Percentiles rank a stretch among this genome's conserved stretches.
phyloP scores from a whole-genome alignment of 1,139 yeast genomes.

The Martiniozyma asiatica region DNA sequence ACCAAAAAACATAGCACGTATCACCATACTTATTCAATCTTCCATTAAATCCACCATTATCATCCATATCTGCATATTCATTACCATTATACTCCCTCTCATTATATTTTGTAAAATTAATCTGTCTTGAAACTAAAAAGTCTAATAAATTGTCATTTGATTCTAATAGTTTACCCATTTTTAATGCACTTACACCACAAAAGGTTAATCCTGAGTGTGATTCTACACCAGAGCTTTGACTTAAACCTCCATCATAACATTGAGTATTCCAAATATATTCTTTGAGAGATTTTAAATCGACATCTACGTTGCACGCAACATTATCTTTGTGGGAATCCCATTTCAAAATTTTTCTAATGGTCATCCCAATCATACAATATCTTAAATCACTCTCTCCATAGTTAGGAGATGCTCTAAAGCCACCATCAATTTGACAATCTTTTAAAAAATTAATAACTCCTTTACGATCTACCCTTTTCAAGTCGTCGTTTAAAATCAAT shows the following conservation, averaged over 20 bases:
- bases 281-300: constrained; percentile 30
- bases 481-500: constrained; percentile 33
- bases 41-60: constrained; percentile 79
- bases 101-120: constrained; percentile 24
- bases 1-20: constrained; percentile 92
- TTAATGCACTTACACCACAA: constrained; percentile 66
- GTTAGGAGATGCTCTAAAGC: constrained; percentile 39
- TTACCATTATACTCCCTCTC: constrained; percentile 20
- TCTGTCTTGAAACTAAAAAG: constrained; percentile 61
- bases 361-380: constrained; percentile 61
- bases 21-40: constrained; percentile 76
- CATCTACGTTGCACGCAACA: too few species aligned
- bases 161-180: constrained; percentile 18
- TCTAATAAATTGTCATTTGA: constrained; percentile 24
- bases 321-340: constrained; percentile 16
- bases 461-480: constrained; percentile 28
- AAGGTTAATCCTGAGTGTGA: constrained; percentile 83
- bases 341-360: constrained; percentile 45
- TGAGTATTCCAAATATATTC: constrained; percentile 32
- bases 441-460: constrained; percentile 39
- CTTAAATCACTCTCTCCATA: constrained; percentile 63
- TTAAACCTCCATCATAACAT: constrained; percentile 60
- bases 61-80: constrained; percentile 31
- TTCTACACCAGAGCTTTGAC: constrained; percentile 40
- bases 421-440: constrained; percentile 49